Conservation (phyloP, 345 rosid species). For the Rhizophora mangle region DNA sequence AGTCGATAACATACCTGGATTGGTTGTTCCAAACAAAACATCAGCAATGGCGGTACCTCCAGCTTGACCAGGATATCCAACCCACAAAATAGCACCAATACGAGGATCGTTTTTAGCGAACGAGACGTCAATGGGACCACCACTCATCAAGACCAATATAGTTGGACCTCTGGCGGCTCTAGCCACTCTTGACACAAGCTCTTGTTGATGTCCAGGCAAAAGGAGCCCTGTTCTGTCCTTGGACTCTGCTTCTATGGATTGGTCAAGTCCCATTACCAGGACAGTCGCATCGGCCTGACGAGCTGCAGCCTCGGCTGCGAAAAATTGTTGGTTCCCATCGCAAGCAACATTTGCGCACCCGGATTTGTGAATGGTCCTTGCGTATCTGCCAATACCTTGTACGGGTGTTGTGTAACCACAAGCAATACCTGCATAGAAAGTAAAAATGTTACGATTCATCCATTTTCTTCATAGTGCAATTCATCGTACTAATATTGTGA, state of each 20-base stretch:
- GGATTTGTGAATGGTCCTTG: slow-evolving; percentile 18
- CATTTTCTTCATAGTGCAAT: no score
- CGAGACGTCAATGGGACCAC: slow-evolving; percentile 31
- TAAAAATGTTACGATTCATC: no score
- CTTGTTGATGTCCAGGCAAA: slow-evolving; percentile 32
- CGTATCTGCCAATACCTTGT: slow-evolving; percentile 27
- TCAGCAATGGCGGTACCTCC: slow-evolving; percentile 38
- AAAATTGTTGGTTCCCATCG: slow-evolving; percentile 19
- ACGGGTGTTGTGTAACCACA: slow-evolving; percentile 30
- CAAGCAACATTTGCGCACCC: slow-evolving; percentile 26
- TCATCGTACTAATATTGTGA: no score
- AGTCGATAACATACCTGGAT: slow-evolving; percentile 19
- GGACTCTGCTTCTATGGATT: slow-evolving; percentile 28
- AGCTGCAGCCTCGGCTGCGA: slow-evolving; percentile 22
- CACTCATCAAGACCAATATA: slow-evolving; percentile 30
- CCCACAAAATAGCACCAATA: slow-evolving; percentile 35
- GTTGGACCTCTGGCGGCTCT: slow-evolving; percentile 30
- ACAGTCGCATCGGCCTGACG: slow-evolving; percentile 30
- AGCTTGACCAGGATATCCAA: slow-evolving; percentile 34
- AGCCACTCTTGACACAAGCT: slow-evolving; percentile 33
- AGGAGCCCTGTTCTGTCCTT: slow-evolving; percentile 26
- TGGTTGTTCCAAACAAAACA: slow-evolving; percentile 24
- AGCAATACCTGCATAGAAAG: slow-evolving; percentile 17
- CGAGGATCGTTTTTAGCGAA: slow-evolving; percentile 32
- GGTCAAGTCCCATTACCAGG: slow-evolving; percentile 34